Evolutionary conservation across 106 monocot genomes (phyloP), one percentile per base, ranked within the genome.

Genomic region (Chionographis japonica): DNA sequence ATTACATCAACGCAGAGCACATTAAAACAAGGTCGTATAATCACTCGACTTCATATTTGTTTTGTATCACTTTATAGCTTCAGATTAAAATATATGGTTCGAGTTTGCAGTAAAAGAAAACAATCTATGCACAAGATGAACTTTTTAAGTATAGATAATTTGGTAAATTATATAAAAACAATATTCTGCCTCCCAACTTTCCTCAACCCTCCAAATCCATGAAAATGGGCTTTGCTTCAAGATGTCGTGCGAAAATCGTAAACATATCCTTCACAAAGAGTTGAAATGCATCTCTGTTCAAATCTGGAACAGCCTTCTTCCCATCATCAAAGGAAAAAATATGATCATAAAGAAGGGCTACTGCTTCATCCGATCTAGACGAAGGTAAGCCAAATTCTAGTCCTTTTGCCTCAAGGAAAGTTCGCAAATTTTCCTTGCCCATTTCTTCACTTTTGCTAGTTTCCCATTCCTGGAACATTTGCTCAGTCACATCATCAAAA

Each of bases 151-250:
- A 46, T 46, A 6, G 5, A 10, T 46, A 46, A 27, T 27, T 27
- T 18, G 13, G 3, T n/a, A n/a, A 0, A 56, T 14, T 18, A 56
- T 56, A n/a, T 15, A 12, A n/a, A 17, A 17, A 41, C 62, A 62
- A 15, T 15, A 13, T 18, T 8, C 9, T n/a, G 18, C 40, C 18
- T 57, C 17, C 11, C 9, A 52, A 70, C 56, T 64, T 66, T 68
- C 19, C 62, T 84, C 68, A 79, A 58, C 65, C 68, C 60, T 75
- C 74, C 60, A 53, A 55, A 11, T 63, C 79, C 50, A 78, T 36
- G 53, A 81, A 81, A 50, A 75, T 37, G 6, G 86, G 86, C 51
- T 75, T 78, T 12, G 71, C 81, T 55, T 81, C 74, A 37, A 85
- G 80, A 14, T 75, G 75, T 18, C 75, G 67, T 50, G 71, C 75